phyloP scores from a whole-genome alignment of 2,329 filamentous ascomycete genomes.

The Xylaria sp. region DNA sequence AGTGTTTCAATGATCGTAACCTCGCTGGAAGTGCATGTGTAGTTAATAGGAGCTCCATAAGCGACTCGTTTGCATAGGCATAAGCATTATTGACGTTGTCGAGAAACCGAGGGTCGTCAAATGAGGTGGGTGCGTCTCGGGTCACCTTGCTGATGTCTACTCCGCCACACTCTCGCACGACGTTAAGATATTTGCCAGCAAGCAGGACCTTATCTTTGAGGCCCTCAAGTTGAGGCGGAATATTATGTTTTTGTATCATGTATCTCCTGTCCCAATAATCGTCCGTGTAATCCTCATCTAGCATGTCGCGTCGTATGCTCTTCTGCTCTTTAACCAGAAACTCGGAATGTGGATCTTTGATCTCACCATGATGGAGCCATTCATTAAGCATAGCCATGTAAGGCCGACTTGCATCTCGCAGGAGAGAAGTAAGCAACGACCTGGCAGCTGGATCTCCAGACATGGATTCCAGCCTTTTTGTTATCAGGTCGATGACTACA shows the following conservation, averaged over 20 bases:
- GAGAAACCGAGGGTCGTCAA: conserved; percentile 90
- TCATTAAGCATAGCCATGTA: conserved; percentile 99
- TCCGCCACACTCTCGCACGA: conserved; percentile 95
- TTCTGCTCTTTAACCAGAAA: conserved; percentile 97
- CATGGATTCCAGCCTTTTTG: conserved; percentile 85
- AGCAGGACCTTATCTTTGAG: conserved; percentile 95
- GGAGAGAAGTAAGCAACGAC: conserved; percentile 79
- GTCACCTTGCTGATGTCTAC: conserved; percentile 92
- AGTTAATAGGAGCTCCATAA: conserved; percentile 89
- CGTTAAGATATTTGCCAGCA: conserved; percentile 97
- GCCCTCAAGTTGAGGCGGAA: conserved; percentile 89
- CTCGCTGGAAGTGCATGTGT: conserved; percentile 90
- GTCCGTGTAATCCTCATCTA: conserved; percentile 97
- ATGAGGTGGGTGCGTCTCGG: conserved; percentile 87
- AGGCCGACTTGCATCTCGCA: conserved; percentile 88
- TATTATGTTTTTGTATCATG: conserved; percentile 88
- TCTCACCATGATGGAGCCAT: conserved; percentile 95
- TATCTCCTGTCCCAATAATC: conserved; percentile 99
- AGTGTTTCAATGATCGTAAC: conserved; percentile 92
- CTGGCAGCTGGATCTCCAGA: conserved; percentile 92
- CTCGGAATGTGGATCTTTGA: conserved; percentile 92
- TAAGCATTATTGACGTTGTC: conserved; percentile 97
- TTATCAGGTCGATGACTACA: conserved; percentile 88
- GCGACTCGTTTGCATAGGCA: conserved; percentile 91
- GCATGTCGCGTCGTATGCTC: conserved; percentile 87